Evolutionary conservation across 2,329 filamentous ascomycete species (phyloP).

Genomic region (Zymoseptoria passerinii): DNA sequence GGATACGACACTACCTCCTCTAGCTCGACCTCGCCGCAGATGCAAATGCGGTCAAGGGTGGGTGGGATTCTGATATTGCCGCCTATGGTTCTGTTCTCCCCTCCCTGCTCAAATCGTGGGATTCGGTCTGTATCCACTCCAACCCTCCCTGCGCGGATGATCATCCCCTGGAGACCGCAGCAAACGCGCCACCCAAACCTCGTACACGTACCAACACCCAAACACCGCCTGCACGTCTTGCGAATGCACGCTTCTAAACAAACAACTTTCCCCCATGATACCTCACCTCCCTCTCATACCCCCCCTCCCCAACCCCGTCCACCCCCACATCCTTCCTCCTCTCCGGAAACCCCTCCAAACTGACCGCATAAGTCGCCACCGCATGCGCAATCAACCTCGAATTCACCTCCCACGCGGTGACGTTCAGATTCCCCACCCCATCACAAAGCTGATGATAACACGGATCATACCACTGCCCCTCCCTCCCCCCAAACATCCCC

Average conservation of each 20-base stretch:
- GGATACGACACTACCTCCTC: too few relatives aligned
- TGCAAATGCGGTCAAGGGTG: too few relatives aligned
- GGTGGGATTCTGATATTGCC: too few relatives aligned
- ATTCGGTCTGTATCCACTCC: too few relatives aligned
- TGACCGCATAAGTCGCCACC: slow-evolving; percentile 60
- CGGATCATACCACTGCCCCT: slow-evolving; percentile 31
- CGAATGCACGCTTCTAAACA: slow-evolving; percentile 8
- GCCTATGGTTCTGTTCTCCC: too few relatives aligned
- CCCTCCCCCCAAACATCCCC: slow-evolving; percentile 59
- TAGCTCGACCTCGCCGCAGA: too few relatives aligned
- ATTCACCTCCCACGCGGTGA: slow-evolving; percentile 48
- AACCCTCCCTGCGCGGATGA: too few relatives aligned
- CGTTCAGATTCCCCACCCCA: slow-evolving; percentile 40
- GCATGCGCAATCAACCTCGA: slow-evolving; percentile 58
- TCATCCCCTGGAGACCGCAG: too few relatives aligned
- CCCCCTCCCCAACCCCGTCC: not conserved
- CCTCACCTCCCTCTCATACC: slow-evolving; percentile 12
- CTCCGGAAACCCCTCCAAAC: slow-evolving; percentile 51
- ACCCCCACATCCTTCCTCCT: slow-evolving; percentile 4
- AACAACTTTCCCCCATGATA: slow-evolving; percentile 16
- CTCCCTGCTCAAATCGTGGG: too few relatives aligned
- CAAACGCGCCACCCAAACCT: too few relatives aligned
- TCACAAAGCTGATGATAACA: slow-evolving; percentile 34
- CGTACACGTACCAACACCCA: too few relatives aligned
- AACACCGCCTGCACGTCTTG: too few relatives aligned